Percentiles rank a stretch among this genome's conserved stretches.
Evolutionary conservation across 1,284 basidiomycete species (phyloP).

Genomic region (Takashimella koratensis): DNA sequence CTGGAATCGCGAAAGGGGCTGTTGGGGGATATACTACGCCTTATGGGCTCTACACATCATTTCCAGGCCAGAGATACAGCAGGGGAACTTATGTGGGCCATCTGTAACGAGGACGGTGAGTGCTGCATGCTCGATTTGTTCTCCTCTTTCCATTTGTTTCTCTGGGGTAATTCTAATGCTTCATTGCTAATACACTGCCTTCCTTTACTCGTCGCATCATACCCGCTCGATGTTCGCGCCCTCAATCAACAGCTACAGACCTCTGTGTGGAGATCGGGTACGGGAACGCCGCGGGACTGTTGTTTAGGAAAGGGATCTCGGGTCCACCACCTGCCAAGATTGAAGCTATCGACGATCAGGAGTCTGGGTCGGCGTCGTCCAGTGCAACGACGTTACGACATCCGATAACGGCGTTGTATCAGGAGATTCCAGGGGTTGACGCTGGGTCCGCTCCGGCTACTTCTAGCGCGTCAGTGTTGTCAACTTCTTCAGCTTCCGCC

Average conservation of each 20-base stretch:
- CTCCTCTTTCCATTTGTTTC: neutral
- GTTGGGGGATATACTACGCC: constrained; percentile 72
- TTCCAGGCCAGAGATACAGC: constrained; percentile 64
- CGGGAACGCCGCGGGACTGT: constrained; percentile 85
- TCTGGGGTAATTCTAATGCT: neutral
- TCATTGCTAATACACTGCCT: neutral
- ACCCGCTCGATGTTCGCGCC: too few species aligned
- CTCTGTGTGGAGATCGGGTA: constrained; percentile 77
- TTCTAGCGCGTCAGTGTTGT: too few species aligned
- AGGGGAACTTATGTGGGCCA: constrained; percentile 79
- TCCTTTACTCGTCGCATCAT: neutral
- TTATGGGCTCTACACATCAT: constrained; percentile 70
- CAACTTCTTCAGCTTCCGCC: neutral
- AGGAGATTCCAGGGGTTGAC: neutral
- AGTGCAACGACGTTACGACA: too few species aligned
- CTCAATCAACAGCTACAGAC: constrained; percentile 62
- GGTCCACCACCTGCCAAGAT: constrained; percentile 52
- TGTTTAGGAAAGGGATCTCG: constrained; percentile 82
- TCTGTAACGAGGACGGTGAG: constrained; percentile 75
- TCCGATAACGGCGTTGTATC: constrained; percentile 11
- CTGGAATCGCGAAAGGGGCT: constrained; percentile 68
- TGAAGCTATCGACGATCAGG: constrained; percentile 7
- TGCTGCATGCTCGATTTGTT: too few species aligned
- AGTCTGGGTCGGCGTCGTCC: constrained; percentile 20
- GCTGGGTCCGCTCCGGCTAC: neutral